Base-by-base conservation (phyloP, 257 asterid genomes). In the Linderniella brevidens region DNA sequence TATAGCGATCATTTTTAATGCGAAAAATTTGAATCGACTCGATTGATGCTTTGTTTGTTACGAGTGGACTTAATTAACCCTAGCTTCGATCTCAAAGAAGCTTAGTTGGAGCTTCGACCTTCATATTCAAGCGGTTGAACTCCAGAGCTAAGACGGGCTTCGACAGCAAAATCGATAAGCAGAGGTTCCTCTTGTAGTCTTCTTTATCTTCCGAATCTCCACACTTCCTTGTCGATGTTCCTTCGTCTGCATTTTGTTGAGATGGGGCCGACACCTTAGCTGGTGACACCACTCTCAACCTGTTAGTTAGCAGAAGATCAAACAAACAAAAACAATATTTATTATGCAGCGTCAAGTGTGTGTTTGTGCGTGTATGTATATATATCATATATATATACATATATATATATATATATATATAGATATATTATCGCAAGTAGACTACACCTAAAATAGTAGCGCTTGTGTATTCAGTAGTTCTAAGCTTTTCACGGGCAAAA, bases 121-220 rank as follows among this genome's bases (percentile, higher is more conserved):
- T 73, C 95, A 88, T 88, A 55, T 68, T 52, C 49, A 88, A 79
- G 54, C 64, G 65, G 54, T 54, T 76, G 57, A 88, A 84, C 75
- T 76, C 75, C 67, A 88, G 58, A 8, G 98, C 86, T 49, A 84
- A 53, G 55, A 84, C 61, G 19, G 98, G 98, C 71, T 76, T 50
- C 9, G 54, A 50, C 19, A 29, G 41, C 54, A 50, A 29, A 5
- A 35, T 35, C 35, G 20, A 19, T 35, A 50, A 14, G 70, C 77
- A 61, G 51, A 80, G 88, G 16, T 64, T 62, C 60, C 87, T 72
- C 64, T 76, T 63, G n/a, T 55, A n/a, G 38, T 65, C 76, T 15
- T n/a, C 16, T 41, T 37, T 35, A 11, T 48, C 38, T 71, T 17
- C 43, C 56, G 13, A 13, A 3, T 16, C 17, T 19, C 17, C 15